A percentile compares a stretch with the other conserved stretches of the same genome.
Conservation (phyloP, 176 grass and related monocot genomes). For the Phragmites australis region DNA sequence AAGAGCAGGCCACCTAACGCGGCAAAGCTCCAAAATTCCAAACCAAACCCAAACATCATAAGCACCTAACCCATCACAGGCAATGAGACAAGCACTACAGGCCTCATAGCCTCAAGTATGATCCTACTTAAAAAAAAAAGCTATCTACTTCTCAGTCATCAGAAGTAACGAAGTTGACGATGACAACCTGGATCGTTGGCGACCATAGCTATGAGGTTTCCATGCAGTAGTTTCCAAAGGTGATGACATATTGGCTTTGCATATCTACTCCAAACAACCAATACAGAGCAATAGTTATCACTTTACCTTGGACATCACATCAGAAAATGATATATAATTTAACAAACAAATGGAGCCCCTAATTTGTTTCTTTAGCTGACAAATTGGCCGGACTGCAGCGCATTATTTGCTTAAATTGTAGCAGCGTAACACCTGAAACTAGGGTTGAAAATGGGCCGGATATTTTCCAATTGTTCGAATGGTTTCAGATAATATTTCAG, state of each 20-base stretch:
- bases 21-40: background rate
- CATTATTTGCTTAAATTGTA: background rate
- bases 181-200: background rate
- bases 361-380: background rate
- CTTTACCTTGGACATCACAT: background rate
- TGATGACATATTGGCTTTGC: background rate
- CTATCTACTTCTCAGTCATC: background rate
- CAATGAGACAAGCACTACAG: background rate
- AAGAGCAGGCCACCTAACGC: slow-evolving; percentile 7
- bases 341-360: background rate
- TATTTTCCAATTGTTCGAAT: no score
- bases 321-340: background rate
- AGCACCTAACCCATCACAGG: background rate
- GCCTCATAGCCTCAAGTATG: background rate
- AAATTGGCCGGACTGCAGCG: background rate
- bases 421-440: background rate
- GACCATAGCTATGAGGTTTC: no score
- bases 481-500: no score
- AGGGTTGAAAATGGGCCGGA: no score
- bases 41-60: background rate
- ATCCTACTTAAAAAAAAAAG: background rate
- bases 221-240: background rate
- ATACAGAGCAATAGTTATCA: no score
- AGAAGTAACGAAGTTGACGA: background rate
- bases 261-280: background rate